A percentile compares a stretch with the other conserved stretches of the same genome.
These are phyloP conservation scores for Aureobasidium lini DNA, from an alignment of 2,329 filamentous ascomycete species.

Conservation along the genomic window DNA sequence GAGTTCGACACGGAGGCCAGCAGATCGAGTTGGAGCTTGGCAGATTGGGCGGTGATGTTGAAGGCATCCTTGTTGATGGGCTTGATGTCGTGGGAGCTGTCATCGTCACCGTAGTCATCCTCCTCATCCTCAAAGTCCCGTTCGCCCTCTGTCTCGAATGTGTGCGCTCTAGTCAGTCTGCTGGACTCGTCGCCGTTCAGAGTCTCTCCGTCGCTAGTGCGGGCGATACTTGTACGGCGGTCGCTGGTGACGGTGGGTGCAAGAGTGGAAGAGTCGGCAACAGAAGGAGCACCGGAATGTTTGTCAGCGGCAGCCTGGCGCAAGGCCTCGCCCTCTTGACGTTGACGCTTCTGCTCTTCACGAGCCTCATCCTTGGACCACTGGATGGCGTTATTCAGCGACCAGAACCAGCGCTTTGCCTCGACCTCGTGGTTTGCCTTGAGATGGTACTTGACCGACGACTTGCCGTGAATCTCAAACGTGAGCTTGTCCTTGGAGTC, in stretches of 20 bases:
- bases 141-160: conserved; percentile 34
- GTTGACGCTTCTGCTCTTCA: conserved; percentile 73
- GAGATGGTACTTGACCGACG: conserved; percentile 94
- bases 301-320: conserved; percentile 44
- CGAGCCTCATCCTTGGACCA: conserved; percentile 96
- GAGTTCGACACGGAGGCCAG: conserved; percentile 80
- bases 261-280: background rate
- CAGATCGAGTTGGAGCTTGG: conserved; percentile 84
- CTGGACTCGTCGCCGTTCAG: conserved; percentile 37
- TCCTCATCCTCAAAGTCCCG: conserved; percentile 53
- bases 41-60: conserved; percentile 93
- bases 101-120: conserved; percentile 72
- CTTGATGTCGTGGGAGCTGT: conserved; percentile 65
- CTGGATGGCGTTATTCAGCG: conserved; percentile 96
- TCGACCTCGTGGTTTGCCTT: conserved; percentile 98
- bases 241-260: background rate
- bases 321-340: conserved; percentile 66
- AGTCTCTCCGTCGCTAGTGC: conserved; percentile 22
- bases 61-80: conserved; percentile 84
- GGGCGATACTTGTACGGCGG: background rate
- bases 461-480: conserved; percentile 96
- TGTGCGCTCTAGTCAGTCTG: background rate
- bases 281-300: background rate
- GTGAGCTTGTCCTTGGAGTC: conserved; percentile 94
- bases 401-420: conserved; percentile 98